Base-by-base conservation (phyloP, 371 early-diverging fungal species). In the Haplosporangium sp. region DNA sequence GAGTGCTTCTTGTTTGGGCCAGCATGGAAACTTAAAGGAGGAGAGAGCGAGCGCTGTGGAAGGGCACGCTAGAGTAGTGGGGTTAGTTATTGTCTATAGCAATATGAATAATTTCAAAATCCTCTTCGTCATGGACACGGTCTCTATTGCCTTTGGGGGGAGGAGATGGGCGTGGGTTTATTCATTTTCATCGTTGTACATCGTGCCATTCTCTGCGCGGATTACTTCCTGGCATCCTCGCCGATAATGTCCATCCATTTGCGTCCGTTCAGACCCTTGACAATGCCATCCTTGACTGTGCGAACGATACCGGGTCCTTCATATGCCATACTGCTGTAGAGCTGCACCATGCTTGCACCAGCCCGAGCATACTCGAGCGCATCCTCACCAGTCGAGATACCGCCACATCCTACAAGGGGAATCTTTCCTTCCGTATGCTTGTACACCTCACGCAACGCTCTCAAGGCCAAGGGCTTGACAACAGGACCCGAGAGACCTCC, bases 401-500 rank as follows among this genome's bases (percentile, higher is more conserved):
- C 96, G 42, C 96, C 96, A 70, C 95, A 95, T 2, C 94, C 95
- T 52, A 95, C 88, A 37, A 95, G 85, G 5, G 93, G 91, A 10
- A 95, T 82, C 50, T 71, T 69, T 29, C 93, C 94, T 23, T 85
- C 76, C 2, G 93, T 93, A 55, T 86, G 83, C 45, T 82, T 71
- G 76, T 94, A 94, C 63, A 95, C 86, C 51, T 84, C 69, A n/a
- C 85, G 83, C 23, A 94, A 83, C 37, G 87, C 85, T 8, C 64
- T 68, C 54, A 95, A 82, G 8, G 94, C 83, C 62, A 92, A 80
- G 3, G 88, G 87, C 60, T 84, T 83, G 47, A 95, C 79, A 10
- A 94, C 92, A 29, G 86, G 83, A 43, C 96, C 96, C 14, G 93
- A 93, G 38, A 95, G 86, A 1, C 96, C 96, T 50, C 96, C 96